Base-by-base conservation (phyloP, 2,329 filamentous ascomycete genomes). In the Leptodontidium sp. region DNA sequence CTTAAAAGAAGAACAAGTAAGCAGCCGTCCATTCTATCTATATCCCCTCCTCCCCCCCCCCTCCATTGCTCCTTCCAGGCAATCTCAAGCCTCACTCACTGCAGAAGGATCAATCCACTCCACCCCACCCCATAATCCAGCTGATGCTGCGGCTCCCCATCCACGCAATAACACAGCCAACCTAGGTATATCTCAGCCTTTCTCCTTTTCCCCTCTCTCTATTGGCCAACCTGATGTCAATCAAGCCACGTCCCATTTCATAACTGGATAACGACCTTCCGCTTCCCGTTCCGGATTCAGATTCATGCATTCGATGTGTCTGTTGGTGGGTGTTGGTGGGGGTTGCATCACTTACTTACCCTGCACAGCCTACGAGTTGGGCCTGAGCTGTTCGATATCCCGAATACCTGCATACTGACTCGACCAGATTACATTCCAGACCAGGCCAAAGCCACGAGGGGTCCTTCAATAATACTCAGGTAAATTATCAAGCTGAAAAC, bases 161-260 rank as follows among this genome's bases (percentile, higher is more conserved):
- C 35, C 57, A 45, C 57, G 57, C 57, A 61, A 61, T 61, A 26
- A 6, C 57, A 26, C 12, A 40, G 38, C 38, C 38, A 40, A 40
- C n/a, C 35, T 61, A 24, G 58, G 45, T 24, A 49, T 32, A 61
- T 61, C 24, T 61, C 58, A 49, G n/a, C 58, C 40, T 49, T 32
- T 9, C n/a, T n/a, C n/a, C n/a, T n/a, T 6, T 9, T 49, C 15
- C n/a, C 24, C 40, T 40, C 11, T 29, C 24, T n/a, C 40, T 32
- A 45, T 45, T 58, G 55, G 55, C 35, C 35, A 40, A 9, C 3
- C 11, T 40, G 7, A 24, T 24, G 8, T 58, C 21, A 8, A 14
- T 17, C 2, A 57, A 58, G 55, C 55, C 55, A 40, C 17, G 3
- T 24, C 55, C 35, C 8, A 2, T 58, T 8, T 40, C n/a, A 40